Percentiles rank a stretch among this genome's conserved stretches.
phyloP scores from a whole-genome alignment of 2,329 filamentous ascomycete species.

The Endoconidiophora polonica region DNA sequence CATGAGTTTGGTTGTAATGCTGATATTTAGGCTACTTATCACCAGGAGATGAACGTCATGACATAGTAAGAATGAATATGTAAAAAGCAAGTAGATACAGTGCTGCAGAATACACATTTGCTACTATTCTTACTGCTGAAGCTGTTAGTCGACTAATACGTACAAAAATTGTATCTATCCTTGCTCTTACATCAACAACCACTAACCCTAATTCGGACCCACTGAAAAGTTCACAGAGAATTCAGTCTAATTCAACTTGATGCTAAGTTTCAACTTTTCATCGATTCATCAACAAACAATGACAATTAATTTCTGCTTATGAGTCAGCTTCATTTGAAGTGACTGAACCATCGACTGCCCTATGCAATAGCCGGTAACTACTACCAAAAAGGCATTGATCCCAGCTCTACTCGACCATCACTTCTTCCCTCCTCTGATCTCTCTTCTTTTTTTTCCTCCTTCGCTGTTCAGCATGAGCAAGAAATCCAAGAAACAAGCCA shows the following conservation, averaged over 20 bases:
- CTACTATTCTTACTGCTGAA: not conserved
- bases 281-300: no score
- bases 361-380: no score
- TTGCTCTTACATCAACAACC: not conserved
- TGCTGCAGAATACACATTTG: no score
- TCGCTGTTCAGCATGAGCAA: constrained; percentile 15
- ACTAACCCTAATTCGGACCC: no score
- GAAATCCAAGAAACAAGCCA: constrained; percentile 14
- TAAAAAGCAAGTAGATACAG: no score
- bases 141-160: not conserved
- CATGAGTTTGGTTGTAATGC: constrained; percentile 21
- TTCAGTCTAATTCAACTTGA: no score
- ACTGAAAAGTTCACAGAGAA: no score
- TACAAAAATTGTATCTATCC: not conserved
- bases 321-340: no score
- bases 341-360: no score
- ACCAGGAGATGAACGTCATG: not conserved
- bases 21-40: not conserved
- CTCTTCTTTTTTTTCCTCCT: not conserved
- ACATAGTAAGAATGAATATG: not conserved
- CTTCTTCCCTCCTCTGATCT: not conserved
- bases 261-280: no score
- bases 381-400: no score
- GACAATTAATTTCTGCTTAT: not conserved
- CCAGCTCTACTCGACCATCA: not conserved